Percentiles rank a stretch among this genome's conserved stretches.
Conservation (phyloP, 2,329 filamentous ascomycete genomes). For the Aaosphaeria arxii region DNA sequence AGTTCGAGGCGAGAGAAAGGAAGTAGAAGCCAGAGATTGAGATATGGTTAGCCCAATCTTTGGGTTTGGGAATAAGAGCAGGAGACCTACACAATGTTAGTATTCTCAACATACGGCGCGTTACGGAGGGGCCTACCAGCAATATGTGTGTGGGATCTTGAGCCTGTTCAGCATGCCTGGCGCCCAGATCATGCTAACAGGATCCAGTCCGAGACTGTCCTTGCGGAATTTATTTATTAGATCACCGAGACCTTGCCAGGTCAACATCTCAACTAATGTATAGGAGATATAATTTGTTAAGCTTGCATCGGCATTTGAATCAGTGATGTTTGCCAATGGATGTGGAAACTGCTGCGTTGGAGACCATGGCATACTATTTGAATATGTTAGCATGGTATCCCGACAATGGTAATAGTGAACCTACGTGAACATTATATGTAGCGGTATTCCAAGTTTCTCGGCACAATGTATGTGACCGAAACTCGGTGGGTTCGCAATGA, state of each 20-base stretch:
- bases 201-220: constrained; percentile 70
- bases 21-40: constrained; percentile 42
- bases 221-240: constrained; percentile 85
- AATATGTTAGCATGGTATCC: neutral
- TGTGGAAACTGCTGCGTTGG: constrained; percentile 84
- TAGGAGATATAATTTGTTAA: constrained; percentile 83
- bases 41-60: constrained; percentile 43
- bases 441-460: constrained; percentile 69
- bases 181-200: constrained; percentile 77
- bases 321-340: constrained; percentile 77
- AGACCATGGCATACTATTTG: constrained; percentile 76
- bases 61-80: constrained; percentile 45
- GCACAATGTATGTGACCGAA: constrained; percentile 74
- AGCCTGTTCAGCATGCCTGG: constrained; percentile 75
- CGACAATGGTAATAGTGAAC: constrained; percentile 19
- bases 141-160: constrained; percentile 82
- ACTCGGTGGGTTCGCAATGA: constrained; percentile 74
- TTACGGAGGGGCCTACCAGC: constrained; percentile 56
- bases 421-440: constrained; percentile 87
- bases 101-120: neutral
- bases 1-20: constrained; percentile 37
- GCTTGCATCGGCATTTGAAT: constrained; percentile 70
- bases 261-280: constrained; percentile 83
- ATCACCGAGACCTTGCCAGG: constrained; percentile 89
- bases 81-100: constrained; percentile 27